Evolutionary conservation across 1,284 basidiomycete genomes (phyloP).

Genomic region (Hymenochaete sp.): DNA sequence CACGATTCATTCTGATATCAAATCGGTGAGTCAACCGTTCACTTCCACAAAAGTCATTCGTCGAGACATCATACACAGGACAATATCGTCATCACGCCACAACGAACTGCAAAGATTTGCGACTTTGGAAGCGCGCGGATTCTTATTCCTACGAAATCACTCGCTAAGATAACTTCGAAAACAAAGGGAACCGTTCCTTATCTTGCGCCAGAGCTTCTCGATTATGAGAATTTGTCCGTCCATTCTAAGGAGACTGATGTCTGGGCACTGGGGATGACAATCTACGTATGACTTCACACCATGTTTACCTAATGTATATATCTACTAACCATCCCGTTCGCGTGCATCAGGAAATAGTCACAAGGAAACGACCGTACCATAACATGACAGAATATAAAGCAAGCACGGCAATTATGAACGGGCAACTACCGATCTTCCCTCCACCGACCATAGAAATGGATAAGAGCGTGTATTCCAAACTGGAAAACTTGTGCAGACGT

Average conservation of each 20-base stretch:
- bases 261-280: neutral
- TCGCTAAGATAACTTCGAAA: neutral
- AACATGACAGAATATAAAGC: neutral
- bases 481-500: no score
- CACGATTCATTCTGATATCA: constrained; percentile 4
- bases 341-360: constrained; percentile 1
- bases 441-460: no score
- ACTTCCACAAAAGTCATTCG: neutral
- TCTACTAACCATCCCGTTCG: neutral
- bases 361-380: neutral
- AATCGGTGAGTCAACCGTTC: constrained; percentile 1
- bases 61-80: constrained; percentile 3
- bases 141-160: neutral
- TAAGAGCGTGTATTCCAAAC: no score
- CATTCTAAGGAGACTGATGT: neutral
- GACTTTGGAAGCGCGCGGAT: constrained; percentile 7
- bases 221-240: neutral
- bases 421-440: no score
- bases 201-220: neutral
- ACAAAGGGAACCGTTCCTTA: constrained; percentile 1
- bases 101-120: constrained; percentile 2
- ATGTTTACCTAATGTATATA: neutral
- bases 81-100: neutral
- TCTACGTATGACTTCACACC: neutral
- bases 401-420: no score